Evolutionary conservation across 192 early-diverging fungal genomes (phyloP).

Genomic region (Podila horticola): DNA sequence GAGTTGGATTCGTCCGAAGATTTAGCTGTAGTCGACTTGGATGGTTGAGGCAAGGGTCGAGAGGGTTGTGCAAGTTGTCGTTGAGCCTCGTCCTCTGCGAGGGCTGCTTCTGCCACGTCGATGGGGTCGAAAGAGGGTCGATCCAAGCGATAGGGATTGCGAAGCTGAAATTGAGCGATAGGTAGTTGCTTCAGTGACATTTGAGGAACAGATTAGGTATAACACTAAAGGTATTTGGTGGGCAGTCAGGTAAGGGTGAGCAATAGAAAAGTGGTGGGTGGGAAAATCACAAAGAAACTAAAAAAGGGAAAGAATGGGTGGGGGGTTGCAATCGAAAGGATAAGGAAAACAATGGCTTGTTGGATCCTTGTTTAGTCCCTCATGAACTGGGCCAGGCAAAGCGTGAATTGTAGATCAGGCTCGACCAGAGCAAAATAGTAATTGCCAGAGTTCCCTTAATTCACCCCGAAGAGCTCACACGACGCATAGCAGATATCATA

Average conservation of each 20-base stretch:
- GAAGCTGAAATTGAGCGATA: slow-evolving; percentile 25
- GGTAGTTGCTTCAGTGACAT: slow-evolving; percentile 29
- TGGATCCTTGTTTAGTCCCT: not conserved
- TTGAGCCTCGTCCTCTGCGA: slow-evolving; percentile 26
- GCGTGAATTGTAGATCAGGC: not conserved
- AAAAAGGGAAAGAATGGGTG: not conserved
- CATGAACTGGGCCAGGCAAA: not conserved
- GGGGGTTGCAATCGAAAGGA: not conserved
- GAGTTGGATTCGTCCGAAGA: not conserved
- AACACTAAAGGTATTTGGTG: not conserved
- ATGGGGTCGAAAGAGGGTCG: slow-evolving; percentile 24
- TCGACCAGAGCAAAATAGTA: not conserved
- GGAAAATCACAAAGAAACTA: not conserved
- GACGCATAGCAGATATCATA: too few species aligned
- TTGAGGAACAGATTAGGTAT: not conserved
- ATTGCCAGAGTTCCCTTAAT: too few species aligned
- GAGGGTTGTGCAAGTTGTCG: not conserved
- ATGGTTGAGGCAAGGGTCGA: not conserved
- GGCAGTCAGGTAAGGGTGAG: not conserved
- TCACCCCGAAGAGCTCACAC: too few species aligned
- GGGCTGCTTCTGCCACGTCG: slow-evolving; percentile 13
- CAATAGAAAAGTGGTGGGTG: not conserved
- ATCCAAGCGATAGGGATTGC: slow-evolving; percentile 48
- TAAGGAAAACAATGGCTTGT: not conserved
- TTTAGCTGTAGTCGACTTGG: not conserved